Percentiles rank a stretch among this genome's conserved stretches.
These are phyloP conservation scores for Thelonectria olida DNA, from an alignment of 2,329 filamentous ascomycete genomes.

Conservation along the genomic window DNA sequence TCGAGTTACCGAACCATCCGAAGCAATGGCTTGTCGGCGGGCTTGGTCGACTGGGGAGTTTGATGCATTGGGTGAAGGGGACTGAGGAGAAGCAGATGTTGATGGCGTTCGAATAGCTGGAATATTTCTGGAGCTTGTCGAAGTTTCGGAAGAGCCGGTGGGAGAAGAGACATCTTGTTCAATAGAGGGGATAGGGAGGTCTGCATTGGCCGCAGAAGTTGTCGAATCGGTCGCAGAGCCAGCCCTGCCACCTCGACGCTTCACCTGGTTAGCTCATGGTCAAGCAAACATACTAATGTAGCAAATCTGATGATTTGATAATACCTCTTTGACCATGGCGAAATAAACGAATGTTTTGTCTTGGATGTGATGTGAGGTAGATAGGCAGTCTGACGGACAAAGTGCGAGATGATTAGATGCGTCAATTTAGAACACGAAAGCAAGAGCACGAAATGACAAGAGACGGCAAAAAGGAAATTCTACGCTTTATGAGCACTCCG, in stretches of 20 bases:
- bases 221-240: not conserved
- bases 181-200: constrained; percentile 27
- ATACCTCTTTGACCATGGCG: not conserved
- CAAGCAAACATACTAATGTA: not conserved
- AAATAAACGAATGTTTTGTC: no score
- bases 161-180: constrained; percentile 9
- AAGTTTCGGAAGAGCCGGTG: not conserved
- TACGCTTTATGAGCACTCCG: not conserved
- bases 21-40: not conserved
- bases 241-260: not conserved
- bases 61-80: not conserved
- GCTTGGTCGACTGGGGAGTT: not conserved
- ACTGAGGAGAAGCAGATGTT: constrained; percentile 22
- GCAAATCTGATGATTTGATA: not conserved
- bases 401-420: no score
- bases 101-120: constrained; percentile 26
- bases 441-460: not conserved
- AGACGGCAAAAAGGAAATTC: no score
- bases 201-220: not conserved
- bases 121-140: not conserved
- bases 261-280: not conserved
- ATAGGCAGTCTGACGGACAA: no score
- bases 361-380: no score
- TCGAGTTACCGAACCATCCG: not conserved
- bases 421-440: no score